Conservation (phyloP, 352 stramenopile species). For the Phytophthora pisi region DNA sequence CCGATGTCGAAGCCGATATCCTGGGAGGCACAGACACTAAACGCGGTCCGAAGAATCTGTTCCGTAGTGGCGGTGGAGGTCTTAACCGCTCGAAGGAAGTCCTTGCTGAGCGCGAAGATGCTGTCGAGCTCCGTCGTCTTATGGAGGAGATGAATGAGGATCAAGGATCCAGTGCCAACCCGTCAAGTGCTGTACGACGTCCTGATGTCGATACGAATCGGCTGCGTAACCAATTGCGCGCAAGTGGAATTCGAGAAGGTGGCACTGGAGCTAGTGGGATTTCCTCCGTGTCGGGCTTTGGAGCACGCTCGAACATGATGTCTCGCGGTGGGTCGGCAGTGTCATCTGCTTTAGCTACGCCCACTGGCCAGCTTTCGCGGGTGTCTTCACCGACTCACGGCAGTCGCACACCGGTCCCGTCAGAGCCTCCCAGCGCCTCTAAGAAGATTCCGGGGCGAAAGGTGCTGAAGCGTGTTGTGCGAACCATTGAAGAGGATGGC, state of each 20-base stretch:
- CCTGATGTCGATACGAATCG: slow-evolving; percentile 70
- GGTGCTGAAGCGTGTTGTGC: slow-evolving; percentile 76
- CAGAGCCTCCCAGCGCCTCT: slow-evolving; percentile 41
- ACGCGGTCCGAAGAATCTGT: slow-evolving; percentile 75
- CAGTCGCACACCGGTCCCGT: slow-evolving; percentile 38
- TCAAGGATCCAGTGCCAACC: slow-evolving; percentile 38
- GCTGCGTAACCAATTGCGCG: slow-evolving; percentile 67
- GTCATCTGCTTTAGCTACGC: slow-evolving; percentile 69
- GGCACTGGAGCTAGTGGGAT: slow-evolving; percentile 38
- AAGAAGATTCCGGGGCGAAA: slow-evolving; percentile 54
- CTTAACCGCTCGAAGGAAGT: slow-evolving; percentile 80
- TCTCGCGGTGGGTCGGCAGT: slow-evolving; percentile 64
- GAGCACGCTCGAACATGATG: slow-evolving; percentile 39
- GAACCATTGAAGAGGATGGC: slow-evolving; percentile 81
- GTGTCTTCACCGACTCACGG: slow-evolving; percentile 67
- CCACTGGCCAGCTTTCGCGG: slow-evolving; percentile 69
- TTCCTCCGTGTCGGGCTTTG: slow-evolving; percentile 37
- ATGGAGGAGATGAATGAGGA: slow-evolving; percentile 88
- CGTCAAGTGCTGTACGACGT: slow-evolving; percentile 48
- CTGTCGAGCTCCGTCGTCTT: slow-evolving; percentile 73
- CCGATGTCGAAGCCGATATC: slow-evolving; percentile 81
- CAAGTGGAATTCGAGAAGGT: slow-evolving; percentile 74
- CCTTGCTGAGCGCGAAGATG: slow-evolving; percentile 77
- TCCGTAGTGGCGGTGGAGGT: slow-evolving; percentile 73
- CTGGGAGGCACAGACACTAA: slow-evolving; percentile 70